Conservation (phyloP, 495 filamentous ascomycete species). For the Elaphomyces granulatus region DNA sequence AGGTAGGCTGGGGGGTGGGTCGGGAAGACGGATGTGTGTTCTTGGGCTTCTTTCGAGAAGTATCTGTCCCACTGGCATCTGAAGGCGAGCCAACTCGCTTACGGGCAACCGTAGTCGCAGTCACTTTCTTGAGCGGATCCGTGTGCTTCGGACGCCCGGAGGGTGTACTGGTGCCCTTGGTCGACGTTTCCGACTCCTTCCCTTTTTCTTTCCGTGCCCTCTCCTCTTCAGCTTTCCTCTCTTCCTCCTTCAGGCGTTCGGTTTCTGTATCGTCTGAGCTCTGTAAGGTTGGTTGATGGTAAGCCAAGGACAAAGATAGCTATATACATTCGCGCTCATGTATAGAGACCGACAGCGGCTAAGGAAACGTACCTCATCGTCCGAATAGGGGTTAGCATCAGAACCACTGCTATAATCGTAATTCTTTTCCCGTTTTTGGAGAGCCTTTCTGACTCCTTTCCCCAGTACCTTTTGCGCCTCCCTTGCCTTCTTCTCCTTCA, state of each 20-base stretch:
- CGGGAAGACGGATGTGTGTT: slow-evolving; percentile 41
- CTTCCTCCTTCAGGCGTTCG: slow-evolving; percentile 50
- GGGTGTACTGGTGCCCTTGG: slow-evolving; percentile 63
- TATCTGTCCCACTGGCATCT: slow-evolving; percentile 82
- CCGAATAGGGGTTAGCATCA: slow-evolving; percentile 61
- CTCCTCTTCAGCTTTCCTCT: slow-evolving; percentile 56
- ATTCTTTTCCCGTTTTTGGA: slow-evolving; percentile 75
- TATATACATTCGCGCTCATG: too few species aligned
- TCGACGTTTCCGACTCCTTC: slow-evolving; percentile 41
- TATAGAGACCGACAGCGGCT: too few species aligned
- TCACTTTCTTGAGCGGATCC: slow-evolving; percentile 44
- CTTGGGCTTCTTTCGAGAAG: slow-evolving; percentile 76
- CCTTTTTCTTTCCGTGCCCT: slow-evolving; percentile 28
- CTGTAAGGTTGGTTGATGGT: slow-evolving; percentile 15
- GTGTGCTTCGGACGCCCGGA: slow-evolving; percentile 42
- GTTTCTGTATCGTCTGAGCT: slow-evolving; percentile 33
- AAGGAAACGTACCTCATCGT: slow-evolving; percentile 27
- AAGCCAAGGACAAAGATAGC: too few species aligned
- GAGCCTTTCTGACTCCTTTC: slow-evolving; percentile 60
- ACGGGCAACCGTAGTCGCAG: slow-evolving; percentile 36
- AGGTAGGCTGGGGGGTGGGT: slow-evolving; percentile 39
- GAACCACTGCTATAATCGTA: slow-evolving; percentile 66
- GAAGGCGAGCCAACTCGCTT: slow-evolving; percentile 87
- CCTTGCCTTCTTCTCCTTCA: slow-evolving; percentile 51
- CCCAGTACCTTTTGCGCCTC: slow-evolving; percentile 52